Conservation (phyloP, 305 asterid genomes). For the Salvia sclarea region DNA sequence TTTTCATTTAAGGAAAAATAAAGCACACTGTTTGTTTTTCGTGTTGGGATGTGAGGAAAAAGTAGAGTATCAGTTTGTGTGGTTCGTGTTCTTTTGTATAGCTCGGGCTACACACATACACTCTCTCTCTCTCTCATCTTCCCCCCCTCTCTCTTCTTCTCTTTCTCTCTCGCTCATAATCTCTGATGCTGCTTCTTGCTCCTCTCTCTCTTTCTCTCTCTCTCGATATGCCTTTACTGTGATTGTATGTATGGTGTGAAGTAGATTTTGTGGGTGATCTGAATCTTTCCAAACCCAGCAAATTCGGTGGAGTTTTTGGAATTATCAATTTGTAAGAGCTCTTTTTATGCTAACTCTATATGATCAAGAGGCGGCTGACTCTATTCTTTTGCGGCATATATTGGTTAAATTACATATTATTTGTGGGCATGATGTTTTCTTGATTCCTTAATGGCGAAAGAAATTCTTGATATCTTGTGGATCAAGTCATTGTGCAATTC, state of each 20-base stretch:
- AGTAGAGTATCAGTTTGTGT: constrained; percentile 47
- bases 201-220: constrained; percentile 8
- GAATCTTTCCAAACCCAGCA: background rate
- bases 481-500: constrained; percentile 30
- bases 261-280: constrained; percentile 9
- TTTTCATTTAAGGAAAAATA: constrained; percentile 25
- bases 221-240: background rate
- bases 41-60: constrained; percentile 41
- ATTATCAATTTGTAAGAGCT: constrained; percentile 14
- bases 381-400: constrained; percentile 7
- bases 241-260: constrained; percentile 7
- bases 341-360: constrained; percentile 20
- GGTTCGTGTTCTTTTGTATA: constrained; percentile 46
- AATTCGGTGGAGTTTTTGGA: constrained; percentile 27
- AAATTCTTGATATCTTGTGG: constrained; percentile 30
- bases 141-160: background rate
- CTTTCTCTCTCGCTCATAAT: constrained; percentile 10
- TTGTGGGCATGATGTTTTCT: constrained; percentile 36
- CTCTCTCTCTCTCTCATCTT: constrained; percentile 25
- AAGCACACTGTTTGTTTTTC: constrained; percentile 23
- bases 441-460: constrained; percentile 46
- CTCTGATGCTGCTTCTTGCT: constrained; percentile 30
- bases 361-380: constrained; percentile 30
- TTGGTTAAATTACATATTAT: constrained; percentile 5
- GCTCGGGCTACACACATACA: constrained; percentile 33